phyloP scores from a whole-genome alignment of 208 protist genomes.

The Trypanosoma melophagium region DNA sequence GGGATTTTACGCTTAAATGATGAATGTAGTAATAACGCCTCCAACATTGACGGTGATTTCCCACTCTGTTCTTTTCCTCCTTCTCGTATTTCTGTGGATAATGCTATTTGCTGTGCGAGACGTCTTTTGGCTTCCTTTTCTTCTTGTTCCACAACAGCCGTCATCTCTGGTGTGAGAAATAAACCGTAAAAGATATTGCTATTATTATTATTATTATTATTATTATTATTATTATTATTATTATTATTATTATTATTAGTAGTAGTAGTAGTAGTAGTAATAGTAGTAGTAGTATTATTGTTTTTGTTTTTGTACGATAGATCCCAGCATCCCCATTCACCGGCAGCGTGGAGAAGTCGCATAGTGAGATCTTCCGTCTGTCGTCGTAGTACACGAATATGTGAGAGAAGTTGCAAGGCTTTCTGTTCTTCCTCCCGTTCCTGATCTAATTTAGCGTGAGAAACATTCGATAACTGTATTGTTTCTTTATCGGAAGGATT shows the following conservation, averaged over 20 bases:
- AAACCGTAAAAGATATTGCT: slow-evolving; percentile 35
- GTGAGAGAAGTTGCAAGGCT: slow-evolving; percentile 37
- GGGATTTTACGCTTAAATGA: slow-evolving; percentile 32
- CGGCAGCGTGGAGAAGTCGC: slow-evolving; percentile 47
- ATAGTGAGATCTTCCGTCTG: slow-evolving; percentile 62
- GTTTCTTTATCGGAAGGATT: background rate
- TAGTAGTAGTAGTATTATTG: background rate
- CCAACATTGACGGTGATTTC: background rate
- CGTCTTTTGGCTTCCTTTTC: background rate
- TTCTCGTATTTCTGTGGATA: too few relatives aligned
- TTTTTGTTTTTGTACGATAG: background rate
- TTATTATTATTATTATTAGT: background rate
- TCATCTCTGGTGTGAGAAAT: slow-evolving; percentile 21
- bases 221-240: background rate
- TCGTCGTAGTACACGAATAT: slow-evolving; percentile 44
- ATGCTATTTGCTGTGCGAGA: background rate
- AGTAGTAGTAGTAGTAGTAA: background rate
- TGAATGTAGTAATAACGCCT: background rate
- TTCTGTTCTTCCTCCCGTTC: slow-evolving; percentile 31
- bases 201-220: too few relatives aligned
- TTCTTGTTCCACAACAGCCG: background rate
- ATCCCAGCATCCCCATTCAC: slow-evolving; percentile 57
- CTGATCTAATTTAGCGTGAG: too few relatives aligned
- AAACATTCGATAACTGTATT: too few relatives aligned
- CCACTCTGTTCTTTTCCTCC: background rate